Base-by-base conservation (phyloP, 495 filamentous ascomycete species). In the Antarctomyces pellizariae region DNA sequence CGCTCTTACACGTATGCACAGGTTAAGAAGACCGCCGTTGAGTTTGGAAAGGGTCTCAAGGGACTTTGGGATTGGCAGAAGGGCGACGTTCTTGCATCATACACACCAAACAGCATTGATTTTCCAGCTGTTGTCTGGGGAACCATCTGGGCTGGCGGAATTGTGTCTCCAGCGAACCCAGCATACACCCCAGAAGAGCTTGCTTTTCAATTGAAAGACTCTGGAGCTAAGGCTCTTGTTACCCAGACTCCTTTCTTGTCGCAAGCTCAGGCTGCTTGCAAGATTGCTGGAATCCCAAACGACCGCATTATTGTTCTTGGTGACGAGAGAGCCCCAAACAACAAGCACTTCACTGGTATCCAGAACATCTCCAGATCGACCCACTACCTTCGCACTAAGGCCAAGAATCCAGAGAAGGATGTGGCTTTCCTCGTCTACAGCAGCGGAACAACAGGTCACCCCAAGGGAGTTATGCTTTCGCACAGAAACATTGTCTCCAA, bases 401-500 rank as follows among this genome's bases (percentile, higher is more conserved):
- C 64, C 13, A n/a, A n/a, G n/a, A 47, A 66, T 30, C 56, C 64
- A 0, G 49, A 52, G 24, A 57, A 62, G 31, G 72, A 76, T 34
- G 26, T 68, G 7, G 64, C 66, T 9, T 77, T 75, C 38, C 47
- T 78, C 13, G 56, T 86, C 34, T 95, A 92, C 48, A 74, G 64
- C 17, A 78, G 70, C 18, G 84, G 84, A n/a, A 93, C 84, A 0
- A 92, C 83, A 0, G 84, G 84, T 8, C 48, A 76, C 29, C 83
- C 86, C 2, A 93, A 95, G 49, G 84, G 84, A 10, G 84, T 92
- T n/a, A 75, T 76, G 66, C 52, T 93, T 5, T 73, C 62, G 21
- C 84, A 95, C 43, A 38, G 46, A 28, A 93, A 93, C 46, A 67
- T 93, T 25, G 56, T 84, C 2, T 49, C 77, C 35, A 86, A 92